These are phyloP conservation scores for Fusarium fujikuroi DNA, from an alignment of 2,329 filamentous ascomycete species.

Conservation along the genomic window DNA sequence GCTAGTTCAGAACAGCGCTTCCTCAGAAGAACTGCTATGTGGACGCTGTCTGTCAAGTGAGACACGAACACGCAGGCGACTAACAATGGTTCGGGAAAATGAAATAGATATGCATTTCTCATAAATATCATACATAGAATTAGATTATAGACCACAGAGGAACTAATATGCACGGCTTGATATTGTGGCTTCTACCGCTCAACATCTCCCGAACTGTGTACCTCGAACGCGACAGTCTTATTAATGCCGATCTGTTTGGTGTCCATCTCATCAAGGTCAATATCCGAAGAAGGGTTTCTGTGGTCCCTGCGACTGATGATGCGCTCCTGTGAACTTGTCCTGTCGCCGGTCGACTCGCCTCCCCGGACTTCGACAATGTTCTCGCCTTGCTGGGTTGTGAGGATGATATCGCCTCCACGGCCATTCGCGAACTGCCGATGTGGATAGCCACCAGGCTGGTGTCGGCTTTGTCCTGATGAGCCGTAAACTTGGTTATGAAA, in stretches of 20 bases:
- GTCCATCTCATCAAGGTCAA: conserved; percentile 42
- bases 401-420: conserved; percentile 22
- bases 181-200: background rate
- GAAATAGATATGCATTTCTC: background rate
- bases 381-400: conserved; percentile 37
- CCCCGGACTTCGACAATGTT: conserved; percentile 39
- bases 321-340: conserved; percentile 38
- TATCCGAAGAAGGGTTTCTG: conserved; percentile 33
- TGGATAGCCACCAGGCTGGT: conserved; percentile 6
- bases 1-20: no score
- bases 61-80: no score
- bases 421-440: conserved; percentile 21
- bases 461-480: conserved; percentile 34
- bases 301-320: conserved; percentile 35
- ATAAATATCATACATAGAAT: background rate
- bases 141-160: background rate
- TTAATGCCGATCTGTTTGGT: conserved; percentile 36
- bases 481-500: conserved; percentile 43
- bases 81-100: background rate
- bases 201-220: conserved; percentile 22
- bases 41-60: no score
- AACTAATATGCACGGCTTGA: background rate
- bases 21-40: no score
- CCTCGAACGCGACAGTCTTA: conserved; percentile 40
- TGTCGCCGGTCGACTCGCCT: conserved; percentile 10